phyloP scores from a whole-genome alignment of 2,329 filamentous ascomycete species.

The Rhynchosporium secalis region DNA sequence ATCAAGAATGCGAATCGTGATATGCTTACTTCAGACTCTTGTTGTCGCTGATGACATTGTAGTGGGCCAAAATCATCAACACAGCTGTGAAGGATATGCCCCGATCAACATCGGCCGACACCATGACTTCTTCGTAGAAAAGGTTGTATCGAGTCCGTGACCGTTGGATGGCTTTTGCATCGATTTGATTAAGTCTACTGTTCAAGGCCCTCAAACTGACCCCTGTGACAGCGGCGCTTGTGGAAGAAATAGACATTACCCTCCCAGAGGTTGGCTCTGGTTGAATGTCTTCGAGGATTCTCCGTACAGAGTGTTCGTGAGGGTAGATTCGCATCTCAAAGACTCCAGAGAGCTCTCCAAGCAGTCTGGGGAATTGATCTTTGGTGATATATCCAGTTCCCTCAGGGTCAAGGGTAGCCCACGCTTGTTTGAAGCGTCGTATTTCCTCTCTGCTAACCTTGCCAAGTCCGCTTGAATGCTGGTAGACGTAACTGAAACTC shows the following conservation, averaged over 20 bases:
- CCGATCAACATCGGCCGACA: conserved; percentile 83
- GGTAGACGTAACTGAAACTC: conserved; percentile 99
- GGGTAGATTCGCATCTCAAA: conserved; percentile 98
- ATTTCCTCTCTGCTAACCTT: conserved; percentile 92
- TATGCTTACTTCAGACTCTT: conserved; percentile 76
- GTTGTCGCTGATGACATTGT: conserved; percentile 98
- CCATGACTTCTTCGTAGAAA: conserved; percentile 97
- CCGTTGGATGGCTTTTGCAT: conserved; percentile 71
- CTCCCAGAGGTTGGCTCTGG: conserved; percentile 41
- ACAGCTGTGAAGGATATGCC: conserved; percentile 92
- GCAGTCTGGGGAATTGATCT: conserved; percentile 81
- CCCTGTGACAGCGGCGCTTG: conserved; percentile 50
- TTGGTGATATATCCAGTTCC: conserved; percentile 91
- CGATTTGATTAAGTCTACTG: conserved; percentile 68
- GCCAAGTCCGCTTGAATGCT: conserved; percentile 88
- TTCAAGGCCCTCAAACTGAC: conserved; percentile 78
- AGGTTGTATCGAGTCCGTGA: conserved; percentile 80
- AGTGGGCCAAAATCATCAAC: conserved; percentile 93
- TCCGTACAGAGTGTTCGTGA: conserved; percentile 81
- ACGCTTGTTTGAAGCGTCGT: conserved; percentile 95
- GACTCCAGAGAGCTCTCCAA: conserved; percentile 89
- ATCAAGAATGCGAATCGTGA: not conserved
- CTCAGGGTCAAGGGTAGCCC: conserved; percentile 91
- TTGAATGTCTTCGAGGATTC: conserved; percentile 82
- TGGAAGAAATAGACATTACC: conserved; percentile 52